These are phyloP conservation scores for Amanita molliuscula DNA, from an alignment of 768 basidiomycete genomes.

Conservation along the genomic window DNA sequence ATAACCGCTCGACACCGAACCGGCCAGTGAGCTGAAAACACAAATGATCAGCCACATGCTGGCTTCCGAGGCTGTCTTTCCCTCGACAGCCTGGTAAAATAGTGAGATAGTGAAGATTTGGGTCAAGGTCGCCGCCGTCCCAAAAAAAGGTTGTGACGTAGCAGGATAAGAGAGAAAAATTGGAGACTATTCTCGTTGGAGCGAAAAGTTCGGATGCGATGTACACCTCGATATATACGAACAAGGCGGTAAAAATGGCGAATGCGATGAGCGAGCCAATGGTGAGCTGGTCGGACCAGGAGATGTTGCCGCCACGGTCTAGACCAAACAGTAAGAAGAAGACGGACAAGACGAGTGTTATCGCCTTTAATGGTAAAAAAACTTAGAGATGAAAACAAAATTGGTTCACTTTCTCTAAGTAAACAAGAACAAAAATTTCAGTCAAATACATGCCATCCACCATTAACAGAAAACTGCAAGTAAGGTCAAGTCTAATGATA, in stretches of 20 bases:
- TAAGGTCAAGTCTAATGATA: background rate
- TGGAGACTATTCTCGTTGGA: conserved; percentile 41
- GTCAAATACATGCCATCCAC: background rate
- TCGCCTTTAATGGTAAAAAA: no score
- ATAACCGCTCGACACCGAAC: conserved; percentile 42
- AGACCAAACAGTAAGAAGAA: conserved; percentile 48
- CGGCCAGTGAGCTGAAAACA: conserved; percentile 34
- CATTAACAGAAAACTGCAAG: background rate
- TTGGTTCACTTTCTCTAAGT: no score
- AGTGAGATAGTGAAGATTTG: conserved; percentile 44
- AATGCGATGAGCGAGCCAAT: conserved; percentile 25
- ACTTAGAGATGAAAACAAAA: no score
- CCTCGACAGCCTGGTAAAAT: conserved; percentile 47
- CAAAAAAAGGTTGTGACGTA: conserved; percentile 51
- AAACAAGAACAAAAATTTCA: background rate
- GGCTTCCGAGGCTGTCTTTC: conserved; percentile 34
- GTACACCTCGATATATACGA: conserved; percentile 35
- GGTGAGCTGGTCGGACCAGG: conserved; percentile 33
- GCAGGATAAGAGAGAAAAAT: conserved; percentile 36
- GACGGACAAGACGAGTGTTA: conserved; percentile 42
- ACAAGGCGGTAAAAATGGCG: conserved; percentile 22
- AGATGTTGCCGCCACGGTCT: conserved; percentile 41
- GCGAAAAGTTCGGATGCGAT: conserved; percentile 50
- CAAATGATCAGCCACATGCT: conserved; percentile 42
- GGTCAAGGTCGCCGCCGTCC: conserved; percentile 31